Conservation (phyloP, 1,284 basidiomycete genomes). For the Hypsizygus ulmarius region DNA sequence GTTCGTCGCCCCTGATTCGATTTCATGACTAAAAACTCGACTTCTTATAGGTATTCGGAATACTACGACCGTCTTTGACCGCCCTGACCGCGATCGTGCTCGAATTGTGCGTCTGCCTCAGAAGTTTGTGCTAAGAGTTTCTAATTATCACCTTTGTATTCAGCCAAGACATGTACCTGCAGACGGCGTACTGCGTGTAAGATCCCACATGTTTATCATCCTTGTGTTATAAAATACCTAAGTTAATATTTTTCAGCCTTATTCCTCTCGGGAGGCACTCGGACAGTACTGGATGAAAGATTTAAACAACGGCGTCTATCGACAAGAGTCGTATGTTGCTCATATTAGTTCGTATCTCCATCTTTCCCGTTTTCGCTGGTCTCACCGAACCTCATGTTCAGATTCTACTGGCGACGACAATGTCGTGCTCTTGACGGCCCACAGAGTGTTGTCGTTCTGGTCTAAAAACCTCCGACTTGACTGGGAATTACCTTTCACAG, state of each 20-base stretch:
- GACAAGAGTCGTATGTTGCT: conserved; percentile 87
- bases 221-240: not conserved
- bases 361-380: conserved; percentile 6
- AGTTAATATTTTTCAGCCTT: conserved; percentile 61
- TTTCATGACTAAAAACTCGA: not conserved
- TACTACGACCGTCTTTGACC: conserved; percentile 98
- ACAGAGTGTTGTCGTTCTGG: conserved; percentile 81
- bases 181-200: conserved; percentile 82
- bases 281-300: conserved; percentile 98
- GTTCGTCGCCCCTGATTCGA: conserved; percentile 27
- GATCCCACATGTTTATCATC: conserved; percentile 25
- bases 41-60: conserved; percentile 78
- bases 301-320: conserved; percentile 83
- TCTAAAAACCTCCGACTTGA: conserved; percentile 82
- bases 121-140: not conserved
- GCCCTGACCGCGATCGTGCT: conserved; percentile 85
- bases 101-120: conserved; percentile 57
- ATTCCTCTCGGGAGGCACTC: conserved; percentile 84
- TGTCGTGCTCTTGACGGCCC: conserved; percentile 80
- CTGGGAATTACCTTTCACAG: conserved; percentile 90
- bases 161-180: conserved; percentile 84
- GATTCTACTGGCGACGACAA: conserved; percentile 82
- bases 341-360: conserved; percentile 64
- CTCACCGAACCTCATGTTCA: conserved; percentile 25
- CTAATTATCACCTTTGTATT: conserved; percentile 9